Evolutionary conservation across 352 stramenopile genomes (phyloP), one percentile per base, ranked within the genome.

Genomic region (Poterioochromonas sp.): DNA sequence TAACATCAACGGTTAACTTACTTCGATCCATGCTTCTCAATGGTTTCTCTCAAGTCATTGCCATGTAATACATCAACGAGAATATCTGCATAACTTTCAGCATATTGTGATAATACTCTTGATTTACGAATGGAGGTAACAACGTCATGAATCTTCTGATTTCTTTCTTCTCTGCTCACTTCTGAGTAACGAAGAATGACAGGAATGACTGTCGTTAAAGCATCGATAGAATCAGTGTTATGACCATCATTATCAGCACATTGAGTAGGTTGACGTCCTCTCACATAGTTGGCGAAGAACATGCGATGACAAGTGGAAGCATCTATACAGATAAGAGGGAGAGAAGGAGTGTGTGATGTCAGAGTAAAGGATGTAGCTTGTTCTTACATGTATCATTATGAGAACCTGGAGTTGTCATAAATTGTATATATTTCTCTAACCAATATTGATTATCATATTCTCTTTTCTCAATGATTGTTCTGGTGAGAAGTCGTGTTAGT

Each of bases 201-300:
- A 22, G 79, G 76, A 20, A 82, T 54, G 0, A 73, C 64, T 0
- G 68, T 53, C 11, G 83, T 79, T 22, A 84, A 68, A 0, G 84
- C 85, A 78, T 92, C 88, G 34, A 91, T 90, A 0, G 87, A 85
- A 78, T 92, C 88, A 12, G 91, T 86, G 79, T 93, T 93, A 79
- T 93, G 88, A 22, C 81, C 74, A 81, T 93, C 88, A 77, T 93
- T 91, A 78, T 91, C 88, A 18, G 88, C 85, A 80, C 88, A 93
- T 70, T 91, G 80, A 40, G 82, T 80, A 0, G 83, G 83, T 68
- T 80, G 54, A 54, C 84, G 80, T 5, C 81, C 65, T 76, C 84
- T 80, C 1, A 88, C 79, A n/a, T 85, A 80, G 73, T 93, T 93
- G 0, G 85, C 83, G 81, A 93, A 92, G 84, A 92, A 93, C 87